Percentiles rank a stretch among this genome's conserved stretches.
phyloP scores from a whole-genome alignment of 306 rosid species.

The Alnus glutinosa region DNA sequence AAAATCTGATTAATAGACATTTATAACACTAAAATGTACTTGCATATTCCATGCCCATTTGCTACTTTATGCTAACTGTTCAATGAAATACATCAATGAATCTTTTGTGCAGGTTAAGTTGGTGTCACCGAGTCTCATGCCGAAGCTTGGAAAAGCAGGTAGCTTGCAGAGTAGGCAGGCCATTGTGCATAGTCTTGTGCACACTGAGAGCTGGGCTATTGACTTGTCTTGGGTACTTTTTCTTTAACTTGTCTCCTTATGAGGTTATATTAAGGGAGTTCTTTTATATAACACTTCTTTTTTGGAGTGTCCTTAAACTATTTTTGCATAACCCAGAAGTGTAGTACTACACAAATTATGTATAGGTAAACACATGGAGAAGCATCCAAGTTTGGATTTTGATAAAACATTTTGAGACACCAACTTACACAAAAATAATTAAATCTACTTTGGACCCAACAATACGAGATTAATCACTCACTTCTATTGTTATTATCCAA shows the following conservation, averaged over 20 bases:
- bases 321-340: neutral
- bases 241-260: neutral
- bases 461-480: too few relatives aligned
- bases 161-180: conserved; percentile 90
- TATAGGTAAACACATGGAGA: neutral
- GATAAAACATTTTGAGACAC: too few relatives aligned
- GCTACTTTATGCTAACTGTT: conserved; percentile 10
- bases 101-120: conserved; percentile 52
- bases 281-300: neutral
- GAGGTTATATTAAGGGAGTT: neutral
- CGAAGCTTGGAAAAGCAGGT: conserved; percentile 91
- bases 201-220: conserved; percentile 91
- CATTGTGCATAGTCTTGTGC: conserved; percentile 82
- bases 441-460: too few relatives aligned
- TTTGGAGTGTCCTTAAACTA: neutral
- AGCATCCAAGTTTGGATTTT: too few relatives aligned
- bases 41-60: neutral
- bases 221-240: conserved; percentile 83
- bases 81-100: conserved; percentile 35
- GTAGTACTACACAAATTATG: neutral
- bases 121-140: conserved; percentile 80
- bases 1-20: too few relatives aligned
- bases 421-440: too few relatives aligned
- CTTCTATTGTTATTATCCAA: too few relatives aligned
- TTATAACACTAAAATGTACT: too few relatives aligned